These are phyloP conservation scores for Phyllosticta capitalensis DNA, from an alignment of 2,329 filamentous ascomycete species.

Conservation along the genomic window DNA sequence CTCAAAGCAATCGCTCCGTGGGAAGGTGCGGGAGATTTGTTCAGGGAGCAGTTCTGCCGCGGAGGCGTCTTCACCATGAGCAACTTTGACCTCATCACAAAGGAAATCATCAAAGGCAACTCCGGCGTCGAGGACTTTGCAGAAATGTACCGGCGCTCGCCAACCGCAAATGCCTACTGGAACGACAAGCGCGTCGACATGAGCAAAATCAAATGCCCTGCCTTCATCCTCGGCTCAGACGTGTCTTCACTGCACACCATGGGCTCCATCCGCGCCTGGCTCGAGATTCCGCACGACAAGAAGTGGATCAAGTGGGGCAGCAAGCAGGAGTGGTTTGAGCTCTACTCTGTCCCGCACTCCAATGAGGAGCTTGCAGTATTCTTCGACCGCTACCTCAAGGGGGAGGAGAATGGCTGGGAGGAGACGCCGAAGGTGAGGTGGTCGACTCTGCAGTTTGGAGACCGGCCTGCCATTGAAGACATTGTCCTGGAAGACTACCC, in stretches of 20 bases:
- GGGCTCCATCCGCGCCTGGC: constrained; percentile 15
- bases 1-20: constrained; percentile 38
- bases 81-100: constrained; percentile 35
- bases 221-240: constrained; percentile 16
- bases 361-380: constrained; percentile 22
- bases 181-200: constrained; percentile 17
- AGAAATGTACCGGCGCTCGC: constrained; percentile 33
- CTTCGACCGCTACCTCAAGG: constrained; percentile 39
- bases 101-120: constrained; percentile 27
- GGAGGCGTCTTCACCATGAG: constrained; percentile 28
- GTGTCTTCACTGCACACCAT: constrained; percentile 16
- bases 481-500: constrained; percentile 16
- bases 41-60: constrained; percentile 37
- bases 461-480: constrained; percentile 15
- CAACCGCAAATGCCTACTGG: constrained; percentile 19
- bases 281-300: constrained; percentile 14
- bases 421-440: constrained; percentile 37
- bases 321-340: constrained; percentile 18
- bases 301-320: constrained; percentile 18
- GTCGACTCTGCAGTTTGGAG: constrained; percentile 25
- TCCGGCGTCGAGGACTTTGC: constrained; percentile 32
- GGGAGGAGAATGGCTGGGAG: constrained; percentile 37
- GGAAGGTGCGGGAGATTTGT: constrained; percentile 40
- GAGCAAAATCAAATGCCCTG: constrained; percentile 16
- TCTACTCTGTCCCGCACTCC: constrained; percentile 13